Evolutionary conservation across 2,329 filamentous ascomycete species (phyloP).

Genomic region (Aspergillus glaucus): DNA sequence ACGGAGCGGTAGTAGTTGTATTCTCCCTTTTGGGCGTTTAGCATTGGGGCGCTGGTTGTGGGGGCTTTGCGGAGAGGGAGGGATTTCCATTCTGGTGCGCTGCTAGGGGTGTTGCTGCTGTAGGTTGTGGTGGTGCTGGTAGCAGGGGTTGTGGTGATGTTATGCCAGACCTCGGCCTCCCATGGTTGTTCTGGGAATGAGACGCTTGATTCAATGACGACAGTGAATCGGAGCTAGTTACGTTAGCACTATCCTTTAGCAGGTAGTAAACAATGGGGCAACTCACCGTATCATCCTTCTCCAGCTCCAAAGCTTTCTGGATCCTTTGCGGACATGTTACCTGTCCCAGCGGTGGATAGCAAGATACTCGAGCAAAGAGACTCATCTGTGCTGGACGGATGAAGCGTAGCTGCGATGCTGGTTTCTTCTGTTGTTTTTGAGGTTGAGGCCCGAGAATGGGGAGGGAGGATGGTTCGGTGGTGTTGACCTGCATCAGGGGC

Average conservation of each 20-base stretch:
- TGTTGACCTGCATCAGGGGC: conserved; percentile 8
- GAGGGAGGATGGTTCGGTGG: conserved; percentile 11
- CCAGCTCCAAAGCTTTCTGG: conserved; percentile 19
- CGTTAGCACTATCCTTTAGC: conserved; percentile 8
- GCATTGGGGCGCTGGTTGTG: conserved; percentile 21
- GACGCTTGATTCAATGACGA: conserved; percentile 61
- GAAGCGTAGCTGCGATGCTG: conserved; percentile 25
- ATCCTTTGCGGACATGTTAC: conserved; percentile 54
- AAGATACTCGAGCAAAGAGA: conserved; percentile 51
- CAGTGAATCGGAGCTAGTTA: conserved; percentile 55
- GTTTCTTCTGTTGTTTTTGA: not conserved
- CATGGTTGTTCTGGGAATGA: conserved; percentile 53
- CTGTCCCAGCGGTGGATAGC: conserved; percentile 69
- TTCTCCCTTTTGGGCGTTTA: conserved; percentile 14
- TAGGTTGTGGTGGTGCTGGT: conserved; percentile 34
- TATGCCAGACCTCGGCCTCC: conserved; percentile 72
- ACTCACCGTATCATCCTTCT: conserved; percentile 21
- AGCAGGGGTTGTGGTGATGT: conserved; percentile 46
- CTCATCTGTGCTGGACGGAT: conserved; percentile 37
- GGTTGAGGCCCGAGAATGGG: conserved; percentile 14
- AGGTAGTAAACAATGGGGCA: not conserved
- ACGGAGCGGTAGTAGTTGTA: conserved; percentile 28
- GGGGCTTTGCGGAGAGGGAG: conserved; percentile 46
- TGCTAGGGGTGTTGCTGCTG: not conserved
- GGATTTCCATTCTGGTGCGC: conserved; percentile 47